Evolutionary conservation across 2,329 filamentous ascomycete species (phyloP).

Genomic region (Berkeleyomyces basicola): DNA sequence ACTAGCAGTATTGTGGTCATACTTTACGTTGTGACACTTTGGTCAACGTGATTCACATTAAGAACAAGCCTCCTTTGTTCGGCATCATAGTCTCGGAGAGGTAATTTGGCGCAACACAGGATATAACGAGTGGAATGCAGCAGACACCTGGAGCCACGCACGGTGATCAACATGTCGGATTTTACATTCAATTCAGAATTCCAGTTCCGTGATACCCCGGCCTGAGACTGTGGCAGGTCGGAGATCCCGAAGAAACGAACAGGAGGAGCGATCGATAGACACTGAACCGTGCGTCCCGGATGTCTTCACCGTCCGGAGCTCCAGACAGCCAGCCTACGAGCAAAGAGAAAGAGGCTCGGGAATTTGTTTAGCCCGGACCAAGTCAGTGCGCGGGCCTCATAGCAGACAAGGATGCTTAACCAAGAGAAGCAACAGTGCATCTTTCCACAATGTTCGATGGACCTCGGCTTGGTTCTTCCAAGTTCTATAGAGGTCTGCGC

Average conservation of each 20-base stretch:
- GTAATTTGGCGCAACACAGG: no score
- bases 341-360: not conserved
- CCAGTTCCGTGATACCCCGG: not conserved
- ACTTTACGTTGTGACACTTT: no score
- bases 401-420: not conserved
- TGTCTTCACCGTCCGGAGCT: not conserved
- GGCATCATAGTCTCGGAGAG: no score
- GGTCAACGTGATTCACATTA: no score
- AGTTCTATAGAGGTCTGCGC: not conserved
- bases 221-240: not conserved
- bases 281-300: not conserved
- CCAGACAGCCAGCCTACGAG: not conserved
- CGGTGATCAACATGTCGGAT: not conserved
- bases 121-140: not conserved
- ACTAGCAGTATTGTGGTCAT: no score
- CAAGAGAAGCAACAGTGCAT: not conserved
- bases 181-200: not conserved
- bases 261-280: not conserved
- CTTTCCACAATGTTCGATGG: not conserved
- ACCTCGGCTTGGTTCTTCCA: not conserved
- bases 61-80: no score
- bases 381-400: not conserved
- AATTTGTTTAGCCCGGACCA: not conserved
- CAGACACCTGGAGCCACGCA: not conserved
- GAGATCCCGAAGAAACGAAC: not conserved